phyloP scores from a whole-genome alignment of 106 monocot genomes.

The Allium fistulosum region DNA sequence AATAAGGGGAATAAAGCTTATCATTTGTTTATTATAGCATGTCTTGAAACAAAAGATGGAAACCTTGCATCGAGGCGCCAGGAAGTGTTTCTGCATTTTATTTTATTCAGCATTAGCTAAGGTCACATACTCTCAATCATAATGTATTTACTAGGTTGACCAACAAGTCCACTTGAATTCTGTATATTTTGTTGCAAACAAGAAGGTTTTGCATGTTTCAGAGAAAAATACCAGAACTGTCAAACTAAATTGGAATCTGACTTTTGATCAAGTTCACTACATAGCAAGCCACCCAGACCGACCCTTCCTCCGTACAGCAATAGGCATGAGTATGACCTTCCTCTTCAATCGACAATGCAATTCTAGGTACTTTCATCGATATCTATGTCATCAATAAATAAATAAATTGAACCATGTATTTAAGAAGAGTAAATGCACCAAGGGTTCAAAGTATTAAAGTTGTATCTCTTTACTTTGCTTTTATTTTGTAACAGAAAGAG shows the following conservation, averaged over 20 bases:
- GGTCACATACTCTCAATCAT: too few relatives aligned
- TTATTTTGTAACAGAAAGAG: not conserved
- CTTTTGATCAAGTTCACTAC: slow-evolving; percentile 43
- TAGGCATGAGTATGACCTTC: slow-evolving; percentile 85
- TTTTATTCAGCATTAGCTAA: too few relatives aligned
- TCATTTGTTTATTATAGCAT: too few relatives aligned
- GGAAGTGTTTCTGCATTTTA: too few relatives aligned
- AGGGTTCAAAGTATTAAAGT: not conserved
- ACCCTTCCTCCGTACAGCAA: slow-evolving; percentile 74
- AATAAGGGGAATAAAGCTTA: too few relatives aligned
- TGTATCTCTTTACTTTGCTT: not conserved
- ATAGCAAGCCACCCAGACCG: slow-evolving; percentile 62
- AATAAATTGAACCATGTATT: not conserved
- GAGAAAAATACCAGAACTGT: not conserved
- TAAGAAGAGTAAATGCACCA: not conserved
- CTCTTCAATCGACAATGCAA: slow-evolving; percentile 60
- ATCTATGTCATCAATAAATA: slow-evolving; percentile 25
- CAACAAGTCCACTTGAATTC: too few relatives aligned
- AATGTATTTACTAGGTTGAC: too few relatives aligned
- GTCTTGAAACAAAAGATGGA: too few relatives aligned
- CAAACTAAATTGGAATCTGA: slow-evolving; percentile 9
- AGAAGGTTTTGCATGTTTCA: not conserved
- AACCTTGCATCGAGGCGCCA: too few relatives aligned
- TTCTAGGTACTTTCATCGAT: slow-evolving; percentile 43
- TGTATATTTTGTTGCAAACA: too few relatives aligned